A percentile compares a stretch with the other conserved stretches of the same genome.
These are phyloP conservation scores for Pestalotiopsis sp. DNA, from an alignment of 2,329 filamentous ascomycete species.

Conservation along the genomic window DNA sequence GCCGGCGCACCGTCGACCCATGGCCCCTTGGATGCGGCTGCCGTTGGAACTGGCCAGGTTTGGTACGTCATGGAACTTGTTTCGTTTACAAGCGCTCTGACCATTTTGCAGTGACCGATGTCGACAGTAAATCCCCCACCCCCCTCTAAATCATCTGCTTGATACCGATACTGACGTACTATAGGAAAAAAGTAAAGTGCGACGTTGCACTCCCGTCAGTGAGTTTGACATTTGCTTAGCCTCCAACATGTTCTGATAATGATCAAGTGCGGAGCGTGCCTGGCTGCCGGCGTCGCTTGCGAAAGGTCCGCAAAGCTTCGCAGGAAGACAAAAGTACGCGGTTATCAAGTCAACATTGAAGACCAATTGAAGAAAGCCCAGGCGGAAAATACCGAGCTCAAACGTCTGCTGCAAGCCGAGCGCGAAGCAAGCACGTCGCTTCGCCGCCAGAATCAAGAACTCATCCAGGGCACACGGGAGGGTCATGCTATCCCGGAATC, in stretches of 20 bases:
- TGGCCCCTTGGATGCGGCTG: not conserved
- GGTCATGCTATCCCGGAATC: not conserved
- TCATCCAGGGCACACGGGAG: not conserved
- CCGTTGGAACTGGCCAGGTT: slow-evolving; percentile 2
- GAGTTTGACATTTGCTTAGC: not conserved
- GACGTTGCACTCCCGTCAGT: slow-evolving; percentile 8
- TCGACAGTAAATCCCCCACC: not conserved
- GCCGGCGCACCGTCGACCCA: not conserved
- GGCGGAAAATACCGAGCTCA: slow-evolving; percentile 11
- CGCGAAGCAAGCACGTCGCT: not conserved
- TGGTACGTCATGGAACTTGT: not conserved
- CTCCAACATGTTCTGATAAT: not conserved
- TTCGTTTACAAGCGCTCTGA: not conserved
- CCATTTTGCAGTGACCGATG: not conserved
- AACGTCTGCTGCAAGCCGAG: not conserved
- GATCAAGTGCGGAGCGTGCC: slow-evolving; percentile 1
- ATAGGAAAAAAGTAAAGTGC: slow-evolving; percentile 12
- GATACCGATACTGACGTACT: not conserved
- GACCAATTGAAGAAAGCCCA: not conserved
- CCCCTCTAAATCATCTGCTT: no score
- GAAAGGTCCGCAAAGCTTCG: slow-evolving; percentile 9
- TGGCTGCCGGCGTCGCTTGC: not conserved
- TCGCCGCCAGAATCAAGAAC: not conserved
- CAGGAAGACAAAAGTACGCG: slow-evolving; percentile 11
- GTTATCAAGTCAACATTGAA: not conserved